Conservation (phyloP, 2,329 filamentous ascomycete species). For the Phaeosphaeria sp. region DNA sequence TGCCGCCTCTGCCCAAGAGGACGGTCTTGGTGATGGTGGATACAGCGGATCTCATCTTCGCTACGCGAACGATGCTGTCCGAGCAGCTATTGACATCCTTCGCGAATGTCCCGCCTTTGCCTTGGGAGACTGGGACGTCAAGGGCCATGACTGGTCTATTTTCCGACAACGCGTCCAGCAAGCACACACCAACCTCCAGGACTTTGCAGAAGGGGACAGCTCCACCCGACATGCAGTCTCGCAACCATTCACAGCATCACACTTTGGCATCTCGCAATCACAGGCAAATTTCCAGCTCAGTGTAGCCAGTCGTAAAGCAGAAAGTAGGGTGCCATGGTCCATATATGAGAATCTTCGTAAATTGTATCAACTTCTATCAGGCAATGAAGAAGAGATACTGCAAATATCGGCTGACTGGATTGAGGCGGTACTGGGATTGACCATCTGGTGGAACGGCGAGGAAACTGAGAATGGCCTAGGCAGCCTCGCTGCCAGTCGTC, state of each 20-base stretch:
- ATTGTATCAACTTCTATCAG: conserved; percentile 81
- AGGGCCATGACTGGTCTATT: conserved; percentile 79
- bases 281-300: conserved; percentile 67
- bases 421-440: conserved; percentile 81
- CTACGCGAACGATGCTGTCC: conserved; percentile 76
- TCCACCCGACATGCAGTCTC: conserved; percentile 52
- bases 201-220: conserved; percentile 78
- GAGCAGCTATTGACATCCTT: conserved; percentile 72
- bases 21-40: conserved; percentile 67
- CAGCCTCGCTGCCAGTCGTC: conserved; percentile 54
- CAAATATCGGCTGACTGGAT: conserved; percentile 87
- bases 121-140: conserved; percentile 79
- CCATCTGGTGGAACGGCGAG: conserved; percentile 91
- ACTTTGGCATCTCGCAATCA: conserved; percentile 50
- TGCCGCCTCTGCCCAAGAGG: conserved; percentile 69
- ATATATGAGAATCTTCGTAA: conserved; percentile 85
- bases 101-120: conserved; percentile 73
- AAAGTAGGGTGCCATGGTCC: conserved; percentile 86
- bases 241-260: conserved; percentile 52
- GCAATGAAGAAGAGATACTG: conserved; percentile 76
- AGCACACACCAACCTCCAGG: conserved; percentile 72
- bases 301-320: conserved; percentile 73
- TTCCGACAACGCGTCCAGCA: conserved; percentile 79
- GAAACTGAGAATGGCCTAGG: conserved; percentile 55
- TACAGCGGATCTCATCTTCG: conserved; percentile 79